Percentiles rank a stretch among this genome's conserved stretches.
These are phyloP conservation scores for Exutisphaerella laricina DNA, from an alignment of 2,329 filamentous ascomycete species.

Conservation along the genomic window DNA sequence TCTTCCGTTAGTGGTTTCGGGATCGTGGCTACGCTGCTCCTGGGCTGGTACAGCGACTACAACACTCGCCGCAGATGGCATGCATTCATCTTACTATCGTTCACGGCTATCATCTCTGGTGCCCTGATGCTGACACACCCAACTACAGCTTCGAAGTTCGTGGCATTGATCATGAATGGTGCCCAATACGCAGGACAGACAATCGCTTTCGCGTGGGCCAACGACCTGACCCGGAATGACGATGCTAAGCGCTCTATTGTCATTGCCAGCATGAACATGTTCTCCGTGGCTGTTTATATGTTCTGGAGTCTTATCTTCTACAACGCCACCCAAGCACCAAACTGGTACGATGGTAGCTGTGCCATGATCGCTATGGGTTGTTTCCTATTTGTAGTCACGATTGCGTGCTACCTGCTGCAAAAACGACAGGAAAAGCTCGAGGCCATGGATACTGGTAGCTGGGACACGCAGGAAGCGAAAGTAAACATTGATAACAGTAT, in stretches of 20 bases:
- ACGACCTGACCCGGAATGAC: conserved; percentile 23
- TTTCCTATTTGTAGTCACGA: conserved; percentile 21
- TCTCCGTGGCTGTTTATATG: conserved; percentile 24
- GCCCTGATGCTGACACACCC: conserved; percentile 22
- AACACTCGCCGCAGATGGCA: conserved; percentile 23
- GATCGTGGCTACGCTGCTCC: conserved; percentile 22
- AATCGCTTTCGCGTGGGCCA: conserved; percentile 27
- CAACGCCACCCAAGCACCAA: conserved; percentile 25
- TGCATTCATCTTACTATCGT: conserved; percentile 24
- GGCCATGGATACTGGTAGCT: conserved; percentile 3
- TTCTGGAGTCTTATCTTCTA: conserved; percentile 29
- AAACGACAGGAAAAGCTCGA: conserved; percentile 22
- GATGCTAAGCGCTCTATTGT: conserved; percentile 25
- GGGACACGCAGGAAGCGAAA: conserved; percentile 3
- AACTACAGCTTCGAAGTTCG: conserved; percentile 22
- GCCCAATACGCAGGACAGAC: conserved; percentile 26
- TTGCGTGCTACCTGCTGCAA: conserved; percentile 20
- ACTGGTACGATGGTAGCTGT: conserved; percentile 25
- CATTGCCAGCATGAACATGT: conserved; percentile 27
- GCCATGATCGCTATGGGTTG: conserved; percentile 28
- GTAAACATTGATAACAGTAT: not conserved
- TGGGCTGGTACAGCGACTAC: conserved; percentile 29
- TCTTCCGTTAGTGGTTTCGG: conserved; percentile 24
- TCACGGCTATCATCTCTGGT: conserved; percentile 25
- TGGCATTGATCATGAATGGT: conserved; percentile 24